Evolutionary conservation across 2,329 filamentous ascomycete genomes (phyloP).

Genomic region (Talaromyces verruculosus): DNA sequence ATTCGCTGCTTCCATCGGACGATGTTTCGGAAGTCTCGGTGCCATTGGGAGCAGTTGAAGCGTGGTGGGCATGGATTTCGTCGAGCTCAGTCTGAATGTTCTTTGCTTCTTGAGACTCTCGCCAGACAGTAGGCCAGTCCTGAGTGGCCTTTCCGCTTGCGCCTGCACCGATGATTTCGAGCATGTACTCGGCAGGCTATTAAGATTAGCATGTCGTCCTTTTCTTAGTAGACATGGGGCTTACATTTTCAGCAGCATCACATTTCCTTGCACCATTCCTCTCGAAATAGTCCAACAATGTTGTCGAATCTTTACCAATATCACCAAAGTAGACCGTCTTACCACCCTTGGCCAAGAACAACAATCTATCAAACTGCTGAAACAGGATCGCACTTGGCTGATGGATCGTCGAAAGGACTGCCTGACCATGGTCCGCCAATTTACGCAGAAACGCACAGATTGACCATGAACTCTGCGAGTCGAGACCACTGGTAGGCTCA

Average conservation of each 20-base stretch:
- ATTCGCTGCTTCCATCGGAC: conserved; percentile 59
- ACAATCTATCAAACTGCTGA: conserved; percentile 68
- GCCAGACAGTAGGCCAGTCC: conserved; percentile 65
- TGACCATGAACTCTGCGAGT: conserved; percentile 87
- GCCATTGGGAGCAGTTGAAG: conserved; percentile 51
- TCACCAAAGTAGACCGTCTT: conserved; percentile 68
- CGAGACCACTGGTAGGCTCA: conserved; percentile 87
- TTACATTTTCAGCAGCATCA: conserved; percentile 58
- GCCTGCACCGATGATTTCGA: conserved; percentile 55
- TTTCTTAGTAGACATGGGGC: conserved; percentile 4
- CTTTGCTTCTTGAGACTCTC: conserved; percentile 55
- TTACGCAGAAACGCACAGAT: conserved; percentile 82
- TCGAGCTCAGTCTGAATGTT: conserved; percentile 60
- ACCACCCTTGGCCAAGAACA: conserved; percentile 64
- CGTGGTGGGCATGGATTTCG: conserved; percentile 53
- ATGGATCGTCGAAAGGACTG: conserved; percentile 89
- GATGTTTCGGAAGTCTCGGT: conserved; percentile 47
- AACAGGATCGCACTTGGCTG: conserved; percentile 90
- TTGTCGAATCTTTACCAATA: conserved; percentile 59
- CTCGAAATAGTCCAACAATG: conserved; percentile 64
- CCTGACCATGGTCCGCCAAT: conserved; percentile 80
- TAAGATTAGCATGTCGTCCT: not conserved
- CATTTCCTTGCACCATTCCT: conserved; percentile 60
- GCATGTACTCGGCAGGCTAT: conserved; percentile 70
- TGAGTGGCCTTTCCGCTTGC: conserved; percentile 65